These are phyloP conservation scores for Hypoxylon lienhwacheense DNA, from an alignment of 495 filamentous ascomycete genomes.

Conservation along the genomic window DNA sequence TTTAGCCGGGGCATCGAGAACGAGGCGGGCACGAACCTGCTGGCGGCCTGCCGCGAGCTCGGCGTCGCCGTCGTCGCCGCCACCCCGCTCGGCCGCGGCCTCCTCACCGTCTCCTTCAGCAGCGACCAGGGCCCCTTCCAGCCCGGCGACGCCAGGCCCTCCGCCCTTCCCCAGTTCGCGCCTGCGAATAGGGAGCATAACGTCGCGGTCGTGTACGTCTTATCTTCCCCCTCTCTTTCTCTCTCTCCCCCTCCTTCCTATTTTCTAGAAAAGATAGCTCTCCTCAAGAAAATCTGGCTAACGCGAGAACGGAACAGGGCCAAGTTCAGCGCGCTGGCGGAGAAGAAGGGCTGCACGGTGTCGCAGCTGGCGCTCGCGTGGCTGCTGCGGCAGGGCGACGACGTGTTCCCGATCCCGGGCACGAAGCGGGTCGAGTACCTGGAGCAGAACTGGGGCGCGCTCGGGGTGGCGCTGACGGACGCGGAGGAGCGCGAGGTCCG, in stretches of 20 bases:
- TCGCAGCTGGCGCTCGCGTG: conserved; percentile 56
- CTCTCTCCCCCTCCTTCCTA: too few species aligned
- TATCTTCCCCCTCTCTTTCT: too few species aligned
- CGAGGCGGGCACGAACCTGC: conserved; percentile 43
- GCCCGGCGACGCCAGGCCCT: conserved; percentile 35
- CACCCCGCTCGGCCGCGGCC: conserved; percentile 51
- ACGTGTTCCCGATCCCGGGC: conserved; percentile 61
- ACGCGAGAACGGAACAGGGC: too few species aligned
- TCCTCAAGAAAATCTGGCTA: too few species aligned
- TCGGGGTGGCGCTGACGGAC: conserved; percentile 49
- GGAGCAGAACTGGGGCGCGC: conserved; percentile 58
- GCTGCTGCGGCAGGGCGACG: conserved; percentile 55
- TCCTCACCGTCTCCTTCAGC: conserved; percentile 39
- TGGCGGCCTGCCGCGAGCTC: conserved; percentile 62
- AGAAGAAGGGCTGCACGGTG: conserved; percentile 49
- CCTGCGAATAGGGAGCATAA: conserved; percentile 55
- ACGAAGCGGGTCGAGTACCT: conserved; percentile 59
- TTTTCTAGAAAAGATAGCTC: too few species aligned
- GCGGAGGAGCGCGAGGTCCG: conserved; percentile 56
- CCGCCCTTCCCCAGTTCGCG: conserved; percentile 50
- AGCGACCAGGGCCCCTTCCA: conserved; percentile 25
- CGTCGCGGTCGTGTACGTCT: conserved; percentile 47
- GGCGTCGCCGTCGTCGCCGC: conserved; percentile 58
- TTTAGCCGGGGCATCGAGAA: conserved; percentile 62
- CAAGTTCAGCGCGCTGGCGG: conserved; percentile 46